These are phyloP conservation scores for Chloranthus sessilifolius DNA, from an alignment of 164 flowering plant species.

Conservation along the genomic window DNA sequence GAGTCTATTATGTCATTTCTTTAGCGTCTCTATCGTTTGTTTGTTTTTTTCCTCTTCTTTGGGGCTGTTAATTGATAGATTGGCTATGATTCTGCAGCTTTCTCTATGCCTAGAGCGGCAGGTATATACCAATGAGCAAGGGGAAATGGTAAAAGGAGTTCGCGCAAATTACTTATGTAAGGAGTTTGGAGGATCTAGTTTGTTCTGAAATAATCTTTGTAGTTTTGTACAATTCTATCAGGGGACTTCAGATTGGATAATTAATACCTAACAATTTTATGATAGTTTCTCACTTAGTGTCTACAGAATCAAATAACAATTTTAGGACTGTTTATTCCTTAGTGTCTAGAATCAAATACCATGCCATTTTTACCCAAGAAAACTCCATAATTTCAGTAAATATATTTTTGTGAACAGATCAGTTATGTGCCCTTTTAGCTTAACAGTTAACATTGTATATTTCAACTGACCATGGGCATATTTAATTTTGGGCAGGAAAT, in stretches of 20 bases:
- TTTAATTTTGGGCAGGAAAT: no score
- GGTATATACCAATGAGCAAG: slow-evolving; percentile 86
- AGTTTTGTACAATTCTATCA: no score
- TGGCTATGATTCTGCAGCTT: slow-evolving; percentile 38
- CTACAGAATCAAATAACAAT: not conserved
- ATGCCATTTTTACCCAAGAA: not conserved
- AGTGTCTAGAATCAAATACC: not conserved
- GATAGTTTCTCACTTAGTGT: not conserved
- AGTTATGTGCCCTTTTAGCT: no score
- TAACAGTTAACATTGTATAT: no score
- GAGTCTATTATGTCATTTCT: no score
- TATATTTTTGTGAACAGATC: no score
- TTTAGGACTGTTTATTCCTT: not conserved
- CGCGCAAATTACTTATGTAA: slow-evolving; percentile 97
- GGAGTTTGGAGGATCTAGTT: slow-evolving; percentile 9
- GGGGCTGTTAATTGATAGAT: not conserved
- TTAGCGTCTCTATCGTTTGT: no score
- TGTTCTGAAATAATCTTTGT: no score
- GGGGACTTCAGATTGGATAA: no score
- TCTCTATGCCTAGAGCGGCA: slow-evolving; percentile 92
- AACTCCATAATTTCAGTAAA: no score
- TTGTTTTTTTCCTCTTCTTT: not conserved
- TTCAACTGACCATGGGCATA: no score
- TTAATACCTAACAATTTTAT: not conserved
- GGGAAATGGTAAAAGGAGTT: slow-evolving; percentile 92